Percentiles rank a stretch among this genome's conserved stretches.
These are phyloP conservation scores for Mucor saturninus DNA, from an alignment of 371 early-diverging fungal genomes.

Conservation along the genomic window DNA sequence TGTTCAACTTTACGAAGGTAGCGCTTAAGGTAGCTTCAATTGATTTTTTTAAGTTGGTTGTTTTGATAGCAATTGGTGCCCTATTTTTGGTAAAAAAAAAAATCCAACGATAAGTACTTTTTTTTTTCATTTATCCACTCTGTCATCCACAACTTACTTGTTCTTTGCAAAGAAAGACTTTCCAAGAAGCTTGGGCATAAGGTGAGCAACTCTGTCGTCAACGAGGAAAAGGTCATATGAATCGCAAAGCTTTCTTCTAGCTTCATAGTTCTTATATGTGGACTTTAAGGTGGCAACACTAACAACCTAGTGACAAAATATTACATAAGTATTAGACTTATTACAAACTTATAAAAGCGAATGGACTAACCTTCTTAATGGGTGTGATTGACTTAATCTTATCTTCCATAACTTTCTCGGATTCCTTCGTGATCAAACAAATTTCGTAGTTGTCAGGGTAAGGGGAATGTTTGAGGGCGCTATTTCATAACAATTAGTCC, in stretches of 20 bases:
- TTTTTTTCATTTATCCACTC: neutral
- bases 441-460: slow-evolving; percentile 17
- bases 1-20: slow-evolving; percentile 21
- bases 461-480: slow-evolving; percentile 15
- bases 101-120: neutral
- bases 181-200: slow-evolving; percentile 80
- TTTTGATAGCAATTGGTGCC: slow-evolving; percentile 14
- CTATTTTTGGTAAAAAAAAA: slow-evolving; percentile 1
- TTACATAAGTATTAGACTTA: no score
- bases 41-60: slow-evolving; percentile 12
- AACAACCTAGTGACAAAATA: slow-evolving; percentile 51
- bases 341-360: no score
- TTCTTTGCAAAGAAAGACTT: slow-evolving; percentile 79
- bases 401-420: slow-evolving; percentile 8
- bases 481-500: neutral
- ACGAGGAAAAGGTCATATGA: slow-evolving; percentile 83
- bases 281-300: slow-evolving; percentile 67
- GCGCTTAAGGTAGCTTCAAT: slow-evolving; percentile 16
- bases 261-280: slow-evolving; percentile 79
- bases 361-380: slow-evolving; percentile 24
- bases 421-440: slow-evolving; percentile 24
- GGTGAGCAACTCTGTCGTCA: slow-evolving; percentile 77
- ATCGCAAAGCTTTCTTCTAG: slow-evolving; percentile 71
- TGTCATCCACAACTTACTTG: slow-evolving; percentile 54
- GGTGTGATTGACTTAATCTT: slow-evolving; percentile 12